These are phyloP conservation scores for Dorcoceras hygrometricum DNA, from an alignment of 257 asterid species.

Conservation along the genomic window DNA sequence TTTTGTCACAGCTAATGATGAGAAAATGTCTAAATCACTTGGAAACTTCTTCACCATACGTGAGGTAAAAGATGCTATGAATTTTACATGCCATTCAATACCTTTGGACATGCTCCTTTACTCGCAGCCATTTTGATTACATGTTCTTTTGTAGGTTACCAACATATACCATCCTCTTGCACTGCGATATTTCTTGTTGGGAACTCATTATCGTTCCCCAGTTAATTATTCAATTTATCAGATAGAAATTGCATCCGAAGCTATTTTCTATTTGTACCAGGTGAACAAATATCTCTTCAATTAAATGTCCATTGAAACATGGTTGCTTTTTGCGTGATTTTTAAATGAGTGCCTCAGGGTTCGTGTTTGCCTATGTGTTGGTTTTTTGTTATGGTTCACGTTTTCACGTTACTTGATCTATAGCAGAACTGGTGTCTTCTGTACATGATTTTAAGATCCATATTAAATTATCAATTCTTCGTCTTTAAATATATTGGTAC, in stretches of 20 bases:
- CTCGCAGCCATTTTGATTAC: background rate
- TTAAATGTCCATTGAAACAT: background rate
- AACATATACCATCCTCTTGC: constrained; percentile 82
- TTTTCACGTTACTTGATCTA: background rate
- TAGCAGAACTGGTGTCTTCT: background rate
- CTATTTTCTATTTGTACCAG: constrained; percentile 73
- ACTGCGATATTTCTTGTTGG: constrained; percentile 75
- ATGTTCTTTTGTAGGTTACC: constrained; percentile 50
- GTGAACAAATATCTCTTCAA: constrained; percentile 32
- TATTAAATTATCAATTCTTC: too few relatives aligned
- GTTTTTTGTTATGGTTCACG: background rate
- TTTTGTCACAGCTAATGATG: constrained; percentile 69
- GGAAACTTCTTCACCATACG: constrained; percentile 88
- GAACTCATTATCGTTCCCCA: constrained; percentile 82
- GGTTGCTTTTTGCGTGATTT: background rate
- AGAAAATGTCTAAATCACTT: constrained; percentile 84
- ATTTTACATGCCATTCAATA: background rate
- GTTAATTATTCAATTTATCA: constrained; percentile 71
- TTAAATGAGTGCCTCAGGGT: background rate
- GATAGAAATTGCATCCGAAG: constrained; percentile 72
- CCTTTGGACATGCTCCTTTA: background rate
- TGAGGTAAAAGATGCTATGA: constrained; percentile 44
- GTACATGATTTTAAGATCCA: background rate
- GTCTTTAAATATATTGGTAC: background rate
- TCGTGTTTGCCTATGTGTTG: background rate